A percentile compares a stretch with the other conserved stretches of the same genome.
Conservation (phyloP, 257 asterid species). For the Capsicum rhomboideum region DNA sequence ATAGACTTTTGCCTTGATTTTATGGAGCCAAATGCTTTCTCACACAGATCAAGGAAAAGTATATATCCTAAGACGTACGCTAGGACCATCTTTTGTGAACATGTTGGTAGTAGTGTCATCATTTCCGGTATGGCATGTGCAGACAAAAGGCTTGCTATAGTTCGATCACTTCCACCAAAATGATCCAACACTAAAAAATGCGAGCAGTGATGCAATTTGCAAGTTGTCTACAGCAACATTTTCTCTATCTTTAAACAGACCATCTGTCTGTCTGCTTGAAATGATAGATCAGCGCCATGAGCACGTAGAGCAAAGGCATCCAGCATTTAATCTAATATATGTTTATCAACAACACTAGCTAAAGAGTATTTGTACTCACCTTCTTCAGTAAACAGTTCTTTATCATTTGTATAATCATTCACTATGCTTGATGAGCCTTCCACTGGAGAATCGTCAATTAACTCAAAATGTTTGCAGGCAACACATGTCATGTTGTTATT, state of each 20-base stretch:
- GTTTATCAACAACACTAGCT: conserved; percentile 3
- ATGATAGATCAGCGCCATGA: conserved; percentile 41
- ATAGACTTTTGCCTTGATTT: conserved; percentile 52
- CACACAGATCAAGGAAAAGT: conserved; percentile 52
- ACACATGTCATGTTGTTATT: conserved; percentile 46
- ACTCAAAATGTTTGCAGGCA: conserved; percentile 35
- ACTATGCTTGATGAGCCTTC: conserved; percentile 28
- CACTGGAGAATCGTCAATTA: conserved; percentile 11
- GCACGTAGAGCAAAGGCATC: conserved; percentile 62
- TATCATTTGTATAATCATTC: conserved; percentile 21
- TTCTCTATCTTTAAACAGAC: conserved; percentile 18
- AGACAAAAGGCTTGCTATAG: conserved; percentile 59
- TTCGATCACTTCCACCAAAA: conserved; percentile 94
- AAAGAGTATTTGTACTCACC: conserved; percentile 22
- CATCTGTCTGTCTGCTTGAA: conserved; percentile 53
- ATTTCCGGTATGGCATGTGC: conserved; percentile 70
- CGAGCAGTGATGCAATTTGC: conserved; percentile 74
- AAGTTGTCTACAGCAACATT: conserved; percentile 32
- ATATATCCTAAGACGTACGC: conserved; percentile 32
- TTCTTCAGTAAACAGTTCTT: conserved; percentile 25
- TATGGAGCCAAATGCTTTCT: conserved; percentile 49
- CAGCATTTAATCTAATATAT: conserved; percentile 27
- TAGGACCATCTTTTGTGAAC: conserved; percentile 17
- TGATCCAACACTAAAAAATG: conserved; percentile 86
- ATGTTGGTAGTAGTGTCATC: conserved; percentile 8